A percentile compares a stretch with the other conserved stretches of the same genome.
Evolutionary conservation across 2,329 filamentous ascomycete species (phyloP).

Genomic region (Epichloe uncinata): DNA sequence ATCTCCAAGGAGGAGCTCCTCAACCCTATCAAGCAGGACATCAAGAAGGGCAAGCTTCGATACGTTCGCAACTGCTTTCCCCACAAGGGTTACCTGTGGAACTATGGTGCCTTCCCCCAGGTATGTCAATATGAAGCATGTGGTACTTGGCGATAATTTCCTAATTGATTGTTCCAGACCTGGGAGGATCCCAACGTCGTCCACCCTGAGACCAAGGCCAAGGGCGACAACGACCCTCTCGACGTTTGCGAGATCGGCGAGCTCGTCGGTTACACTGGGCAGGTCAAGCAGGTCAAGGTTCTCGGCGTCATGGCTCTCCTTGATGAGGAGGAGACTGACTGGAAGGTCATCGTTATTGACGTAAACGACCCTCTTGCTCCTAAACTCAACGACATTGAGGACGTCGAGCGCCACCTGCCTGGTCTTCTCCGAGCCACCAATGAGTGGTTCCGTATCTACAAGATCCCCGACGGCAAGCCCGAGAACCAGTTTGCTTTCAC

Average conservation of each 20-base stretch:
- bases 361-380: slow-evolving; percentile 90
- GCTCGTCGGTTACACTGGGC: slow-evolving; percentile 87
- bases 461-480: slow-evolving; percentile 99
- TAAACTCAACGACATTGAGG: slow-evolving; percentile 97
- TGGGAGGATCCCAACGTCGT: slow-evolving; percentile 96
- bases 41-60: slow-evolving; percentile 99
- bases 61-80: slow-evolving; percentile 99
- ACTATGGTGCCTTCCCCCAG: slow-evolving; percentile 97
- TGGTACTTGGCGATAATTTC: neutral
- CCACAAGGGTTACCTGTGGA: slow-evolving; percentile 99
- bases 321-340: slow-evolving; percentile 99
- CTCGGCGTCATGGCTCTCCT: slow-evolving; percentile 98
- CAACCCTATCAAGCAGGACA: slow-evolving; percentile 99
- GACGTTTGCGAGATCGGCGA: slow-evolving; percentile 99
- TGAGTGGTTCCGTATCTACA: slow-evolving; percentile 99
- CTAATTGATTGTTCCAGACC: slow-evolving; percentile 43
- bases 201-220: slow-evolving; percentile 98
- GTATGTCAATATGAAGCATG: slow-evolving; percentile 34
- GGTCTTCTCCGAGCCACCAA: slow-evolving; percentile 95
- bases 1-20: slow-evolving; percentile 98
- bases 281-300: slow-evolving; percentile 99
- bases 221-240: slow-evolving; percentile 98
- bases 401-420: slow-evolving; percentile 95
- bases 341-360: slow-evolving; percentile 99
- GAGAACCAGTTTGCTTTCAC: slow-evolving; percentile 99